Conservation (phyloP, 768 basidiomycete genomes). For the Thelephora aurantiotincta region DNA sequence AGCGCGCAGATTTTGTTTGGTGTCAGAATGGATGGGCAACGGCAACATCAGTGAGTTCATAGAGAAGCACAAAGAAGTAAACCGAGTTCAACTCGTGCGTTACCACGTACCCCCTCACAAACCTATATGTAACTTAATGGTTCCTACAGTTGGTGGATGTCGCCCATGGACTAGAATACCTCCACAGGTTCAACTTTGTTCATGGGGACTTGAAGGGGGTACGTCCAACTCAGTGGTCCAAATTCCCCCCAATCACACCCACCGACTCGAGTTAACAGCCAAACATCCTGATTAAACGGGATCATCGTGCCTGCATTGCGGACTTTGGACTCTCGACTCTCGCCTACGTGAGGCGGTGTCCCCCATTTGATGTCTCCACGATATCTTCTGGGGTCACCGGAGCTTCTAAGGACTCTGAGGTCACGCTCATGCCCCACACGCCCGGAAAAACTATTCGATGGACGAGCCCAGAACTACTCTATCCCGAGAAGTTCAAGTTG, state of each 20-base stretch:
- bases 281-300: neutral
- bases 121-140: neutral
- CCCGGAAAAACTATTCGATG: neutral
- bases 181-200: neutral
- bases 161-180: neutral
- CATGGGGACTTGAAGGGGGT: slow-evolving; percentile 4
- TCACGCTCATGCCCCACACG: no score
- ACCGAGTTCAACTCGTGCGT: slow-evolving; percentile 3
- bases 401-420: slow-evolving; percentile 1
- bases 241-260: neutral
- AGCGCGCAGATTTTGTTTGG: neutral
- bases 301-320: slow-evolving; percentile 1
- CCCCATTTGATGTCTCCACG: neutral
- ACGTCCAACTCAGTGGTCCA: neutral
- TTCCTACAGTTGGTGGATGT: slow-evolving; percentile 1
- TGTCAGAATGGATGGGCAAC: slow-evolving; percentile 6
- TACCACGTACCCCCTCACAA: neutral
- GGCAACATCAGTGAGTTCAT: slow-evolving; percentile 4
- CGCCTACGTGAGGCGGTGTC: neutral
- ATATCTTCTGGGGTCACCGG: no score
- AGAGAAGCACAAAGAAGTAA: neutral
- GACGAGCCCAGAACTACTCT: neutral
- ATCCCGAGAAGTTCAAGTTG: neutral
- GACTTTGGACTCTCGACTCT: slow-evolving; percentile 4
- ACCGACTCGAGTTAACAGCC: neutral